Evolutionary conservation across 2,329 filamentous ascomycete species (phyloP).

Genomic region (Pochonia chlamydosporia): DNA sequence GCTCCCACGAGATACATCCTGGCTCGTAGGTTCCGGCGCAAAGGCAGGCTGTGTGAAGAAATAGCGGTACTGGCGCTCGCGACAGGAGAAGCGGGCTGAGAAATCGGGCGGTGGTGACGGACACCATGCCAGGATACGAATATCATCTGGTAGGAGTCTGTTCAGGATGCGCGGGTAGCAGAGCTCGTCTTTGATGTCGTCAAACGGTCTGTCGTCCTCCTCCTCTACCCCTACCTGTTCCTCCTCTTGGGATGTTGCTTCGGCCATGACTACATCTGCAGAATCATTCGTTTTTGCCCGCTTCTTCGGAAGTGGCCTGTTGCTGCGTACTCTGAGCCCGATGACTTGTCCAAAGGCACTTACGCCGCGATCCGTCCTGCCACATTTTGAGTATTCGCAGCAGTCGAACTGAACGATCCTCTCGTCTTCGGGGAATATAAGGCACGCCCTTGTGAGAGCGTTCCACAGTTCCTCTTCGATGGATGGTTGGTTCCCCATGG

Average conservation of each 20-base stretch:
- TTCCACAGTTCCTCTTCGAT: slow-evolving; percentile 95
- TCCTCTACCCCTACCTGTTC: slow-evolving; percentile 6
- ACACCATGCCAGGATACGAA: slow-evolving; percentile 90
- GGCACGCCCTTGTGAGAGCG: slow-evolving; percentile 71
- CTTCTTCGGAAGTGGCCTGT: slow-evolving; percentile 50
- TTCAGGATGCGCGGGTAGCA: slow-evolving; percentile 82
- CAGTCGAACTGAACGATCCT: slow-evolving; percentile 70
- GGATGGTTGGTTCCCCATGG: slow-evolving; percentile 65
- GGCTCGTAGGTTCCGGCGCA: slow-evolving; percentile 45
- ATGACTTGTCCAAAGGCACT: slow-evolving; percentile 97
- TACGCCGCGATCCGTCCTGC: slow-evolving; percentile 86
- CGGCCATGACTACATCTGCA: slow-evolving; percentile 16
- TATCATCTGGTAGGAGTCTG: slow-evolving; percentile 80
- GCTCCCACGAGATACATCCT: slow-evolving; percentile 8
- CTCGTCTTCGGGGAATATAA: slow-evolving; percentile 68
- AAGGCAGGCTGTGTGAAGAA: slow-evolving; percentile 96
- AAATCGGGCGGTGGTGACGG: slow-evolving; percentile 73
- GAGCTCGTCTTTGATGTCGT: slow-evolving; percentile 74
- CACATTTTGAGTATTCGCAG: slow-evolving; percentile 91
- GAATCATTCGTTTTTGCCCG: slow-evolving; percentile 16
- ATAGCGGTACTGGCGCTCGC: slow-evolving; percentile 87
- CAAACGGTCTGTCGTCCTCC: slow-evolving; percentile 34
- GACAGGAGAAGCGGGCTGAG: slow-evolving; percentile 87
- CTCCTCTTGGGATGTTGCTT: slow-evolving; percentile 6
- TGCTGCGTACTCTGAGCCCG: slow-evolving; percentile 75